Base-by-base conservation (phyloP, 1,284 basidiomycete species). In the Sphagnurus paluster region DNA sequence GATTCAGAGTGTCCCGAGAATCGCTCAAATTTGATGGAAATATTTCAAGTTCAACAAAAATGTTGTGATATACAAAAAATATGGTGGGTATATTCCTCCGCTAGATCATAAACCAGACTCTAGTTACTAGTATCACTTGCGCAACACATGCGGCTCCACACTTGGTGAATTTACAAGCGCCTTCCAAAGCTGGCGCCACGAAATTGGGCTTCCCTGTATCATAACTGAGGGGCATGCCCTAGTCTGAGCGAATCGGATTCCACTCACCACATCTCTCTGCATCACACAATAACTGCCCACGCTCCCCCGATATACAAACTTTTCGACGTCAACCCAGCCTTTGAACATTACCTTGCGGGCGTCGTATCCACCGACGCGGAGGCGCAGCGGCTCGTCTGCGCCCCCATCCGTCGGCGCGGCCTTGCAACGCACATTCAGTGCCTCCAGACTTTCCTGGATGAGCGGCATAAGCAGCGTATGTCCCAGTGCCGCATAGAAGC, bases 181-280 rank as follows among this genome's bases (percentile, higher is more conserved):
- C 57, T 80, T 87, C 84, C 85, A 89, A 30, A 88, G 67, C 61
- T 79, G 72, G 39, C 85, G 69, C 86, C 86, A 89, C 26, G 82
- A 84, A 38, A 89, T 80, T 20, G 86, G 86, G 57, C 78, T 86
- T 1, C 86, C 86, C 84, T 87, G 21, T n/a, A n/a, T n/a, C n/a
- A n/a, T n/a, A n/a, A n/a, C n/a, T n/a, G n/a, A n/a, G n/a, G n/a
- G n/a, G n/a, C n/a, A n/a, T n/a, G n/a, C n/a, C n/a, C n/a, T n/a
- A n/a, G n/a, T n/a, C n/a, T n/a, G n/a, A n/a, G n/a, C n/a, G n/a
- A n/a, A n/a, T n/a, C n/a, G n/a, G n/a, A n/a, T n/a, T n/a, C n/a
- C 10, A 68, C 76, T 19, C 51, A 82, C 83, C 65, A 75, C 71
- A 56, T 87, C 83, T 47, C 84, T 69, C 46, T 72, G 68, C 80